Base-by-base conservation (phyloP, 169 alveolate species). In the Toxoplasma gondii region DNA sequence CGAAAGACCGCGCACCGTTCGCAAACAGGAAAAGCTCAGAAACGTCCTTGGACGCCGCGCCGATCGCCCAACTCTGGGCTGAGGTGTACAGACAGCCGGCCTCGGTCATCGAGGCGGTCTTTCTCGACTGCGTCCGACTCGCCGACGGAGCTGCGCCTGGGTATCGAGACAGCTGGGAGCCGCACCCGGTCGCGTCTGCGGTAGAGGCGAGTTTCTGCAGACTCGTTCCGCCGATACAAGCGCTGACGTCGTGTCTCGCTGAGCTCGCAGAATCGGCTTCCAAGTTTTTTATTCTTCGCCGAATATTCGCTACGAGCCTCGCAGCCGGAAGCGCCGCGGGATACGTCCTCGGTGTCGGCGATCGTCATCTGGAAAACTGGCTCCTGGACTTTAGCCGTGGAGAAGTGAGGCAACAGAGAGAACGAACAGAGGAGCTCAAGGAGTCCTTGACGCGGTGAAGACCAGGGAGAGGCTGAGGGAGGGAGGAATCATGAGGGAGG, bases 261-360 rank as follows among this genome's bases (percentile, higher is more conserved):
- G 53, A n/a, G n/a, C 54, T 74, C 78, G 92, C 92, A 16, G 44
- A 7, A 17, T 31, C 92, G 0, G 34, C 82, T 27, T 34, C 31
- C 0, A 82, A 91, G 82, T 49, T 80, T 69, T 10, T 91, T 64
- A 38, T 19, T 45, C 4, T 80, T 34, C 24, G 99, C 92, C 97
- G 97, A 29, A 97, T 97, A 87, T 98, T 97, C 92, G 97, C 99
- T 10, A 94, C 98, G 36, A 96, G 99, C 78, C 95, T 98, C 70
- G 99, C 99, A 0, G 98, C 98, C 1, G 98, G 99, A 99, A 98
- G 99, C 45, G 98, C 98, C 97, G 99, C 98, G 41, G 99, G 99
- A 22, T 99, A 98, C 95, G 98, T 98, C 54, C 97, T 98, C 78
- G 99, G 99, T 0, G 96, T 98, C 39, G 99, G 99, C 10, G 99